A percentile compares a stretch with the other conserved stretches of the same genome.
These are phyloP conservation scores for Pugionium dolabratum DNA, from an alignment of 345 rosid species.

Conservation along the genomic window DNA sequence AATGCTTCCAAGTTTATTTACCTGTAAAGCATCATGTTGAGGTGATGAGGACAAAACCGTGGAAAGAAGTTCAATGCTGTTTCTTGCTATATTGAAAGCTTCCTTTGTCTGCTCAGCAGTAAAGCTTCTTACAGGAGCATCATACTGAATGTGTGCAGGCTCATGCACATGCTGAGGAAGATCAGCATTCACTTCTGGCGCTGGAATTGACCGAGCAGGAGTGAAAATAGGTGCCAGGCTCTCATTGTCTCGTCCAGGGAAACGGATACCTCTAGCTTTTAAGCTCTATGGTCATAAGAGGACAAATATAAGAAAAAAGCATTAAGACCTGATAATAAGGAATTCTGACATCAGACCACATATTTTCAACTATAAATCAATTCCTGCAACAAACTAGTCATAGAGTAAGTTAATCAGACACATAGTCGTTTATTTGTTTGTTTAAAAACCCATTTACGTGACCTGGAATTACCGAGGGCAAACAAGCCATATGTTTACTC, in stretches of 20 bases:
- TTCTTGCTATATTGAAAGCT: conserved; percentile 90
- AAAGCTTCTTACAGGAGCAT: conserved; percentile 55
- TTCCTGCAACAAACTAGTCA: conserved; percentile 21
- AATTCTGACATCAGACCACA: conserved; percentile 9
- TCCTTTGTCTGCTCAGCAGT: conserved; percentile 90
- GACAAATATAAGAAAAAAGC: conserved; percentile 25
- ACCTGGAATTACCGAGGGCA: conserved; percentile 16
- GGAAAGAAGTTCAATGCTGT: conserved; percentile 87
- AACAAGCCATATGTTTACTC: conserved; percentile 2
- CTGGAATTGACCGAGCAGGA: conserved; percentile 75
- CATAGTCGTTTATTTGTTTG: background rate
- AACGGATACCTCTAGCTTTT: conserved; percentile 85
- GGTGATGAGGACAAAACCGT: conserved; percentile 91
- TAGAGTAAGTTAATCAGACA: background rate
- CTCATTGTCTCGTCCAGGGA: conserved; percentile 96
- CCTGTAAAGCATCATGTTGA: conserved; percentile 81
- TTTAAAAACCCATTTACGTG: background rate
- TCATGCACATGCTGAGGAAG: conserved; percentile 52
- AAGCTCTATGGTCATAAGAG: conserved; percentile 53
- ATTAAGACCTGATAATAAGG: conserved; percentile 10
- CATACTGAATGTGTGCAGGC: conserved; percentile 43
- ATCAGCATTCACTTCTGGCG: conserved; percentile 53
- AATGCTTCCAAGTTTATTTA: conserved; percentile 33
- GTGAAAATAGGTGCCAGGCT: conserved; percentile 95
- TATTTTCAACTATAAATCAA: background rate